These are phyloP conservation scores for Alternaria sp. DNA, from an alignment of 2,329 filamentous ascomycete genomes.

Conservation along the genomic window DNA sequence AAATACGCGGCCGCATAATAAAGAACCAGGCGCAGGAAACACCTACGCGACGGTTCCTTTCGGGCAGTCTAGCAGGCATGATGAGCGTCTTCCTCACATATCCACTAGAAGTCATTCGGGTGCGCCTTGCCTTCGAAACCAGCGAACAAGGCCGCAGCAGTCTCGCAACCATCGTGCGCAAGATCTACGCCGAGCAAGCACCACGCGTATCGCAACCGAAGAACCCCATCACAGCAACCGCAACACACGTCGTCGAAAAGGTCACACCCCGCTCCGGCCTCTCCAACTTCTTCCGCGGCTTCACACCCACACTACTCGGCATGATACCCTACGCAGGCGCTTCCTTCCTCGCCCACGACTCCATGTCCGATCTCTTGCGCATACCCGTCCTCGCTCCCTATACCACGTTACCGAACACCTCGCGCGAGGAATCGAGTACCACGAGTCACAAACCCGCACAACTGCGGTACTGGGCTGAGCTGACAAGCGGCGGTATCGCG, in stretches of 20 bases:
- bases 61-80: conserved; percentile 79
- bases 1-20: conserved; percentile 84
- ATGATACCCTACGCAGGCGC: conserved; percentile 98
- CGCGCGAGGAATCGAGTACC: conserved; percentile 42
- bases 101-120: conserved; percentile 88
- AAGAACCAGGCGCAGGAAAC: conserved; percentile 77
- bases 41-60: conserved; percentile 73
- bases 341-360: conserved; percentile 95
- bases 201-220: conserved; percentile 35
- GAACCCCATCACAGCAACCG: conserved; percentile 49
- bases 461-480: conserved; percentile 84
- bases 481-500: conserved; percentile 82
- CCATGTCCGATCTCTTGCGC: conserved; percentile 82
- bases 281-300: conserved; percentile 93
- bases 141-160: conserved; percentile 74
- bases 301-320: conserved; percentile 85
- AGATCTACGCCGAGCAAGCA: conserved; percentile 82
- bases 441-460: conserved; percentile 67
- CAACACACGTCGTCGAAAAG: conserved; percentile 56
- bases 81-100: conserved; percentile 97
- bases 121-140: conserved; percentile 94
- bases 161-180: conserved; percentile 76
- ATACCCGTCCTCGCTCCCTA: conserved; percentile 69
- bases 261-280: conserved; percentile 71
- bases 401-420: conserved; percentile 74